Percentiles rank a stretch among this genome's conserved stretches.
Conservation (phyloP, 139 green algal species). For the Chlamydomonas incerta region DNA sequence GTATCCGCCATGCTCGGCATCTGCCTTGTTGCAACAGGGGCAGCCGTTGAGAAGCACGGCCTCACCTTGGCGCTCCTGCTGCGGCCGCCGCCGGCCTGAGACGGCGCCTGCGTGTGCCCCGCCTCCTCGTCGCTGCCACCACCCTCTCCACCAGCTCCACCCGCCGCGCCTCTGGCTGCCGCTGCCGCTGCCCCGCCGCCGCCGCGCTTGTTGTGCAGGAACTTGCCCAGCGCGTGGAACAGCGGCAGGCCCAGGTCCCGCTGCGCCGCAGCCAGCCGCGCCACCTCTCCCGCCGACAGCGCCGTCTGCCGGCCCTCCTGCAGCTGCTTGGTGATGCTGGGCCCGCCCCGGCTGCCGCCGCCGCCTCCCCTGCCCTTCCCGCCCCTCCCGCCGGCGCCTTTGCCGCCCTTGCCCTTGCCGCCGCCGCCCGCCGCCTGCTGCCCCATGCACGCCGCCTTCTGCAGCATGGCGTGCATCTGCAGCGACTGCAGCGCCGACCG, state of each 20-base stretch:
- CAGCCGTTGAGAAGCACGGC: too few relatives aligned
- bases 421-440: background rate
- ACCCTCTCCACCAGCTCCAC: background rate
- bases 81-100: background rate
- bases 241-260: constrained; percentile 70
- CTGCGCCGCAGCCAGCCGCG: constrained; percentile 15
- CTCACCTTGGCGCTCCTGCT: background rate
- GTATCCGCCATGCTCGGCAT: too few relatives aligned
- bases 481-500: constrained; percentile 58
- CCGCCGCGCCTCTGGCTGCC: background rate
- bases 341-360: background rate
- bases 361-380: background rate
- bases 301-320: background rate
- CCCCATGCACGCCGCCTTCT: background rate
- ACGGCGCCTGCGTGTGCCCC: background rate
- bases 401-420: background rate
- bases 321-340: background rate
- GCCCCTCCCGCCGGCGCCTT: background rate
- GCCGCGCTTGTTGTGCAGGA: constrained; percentile 86
- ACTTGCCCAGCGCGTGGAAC: constrained; percentile 87
- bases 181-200: background rate
- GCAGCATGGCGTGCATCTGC: constrained; percentile 47
- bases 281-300: constrained; percentile 25
- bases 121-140: background rate
- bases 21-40: too few relatives aligned